Evolutionary conservation across 306 rosid genomes (phyloP), one percentile per base, ranked within the genome.

Genomic region (Phaseolus lunatus): DNA sequence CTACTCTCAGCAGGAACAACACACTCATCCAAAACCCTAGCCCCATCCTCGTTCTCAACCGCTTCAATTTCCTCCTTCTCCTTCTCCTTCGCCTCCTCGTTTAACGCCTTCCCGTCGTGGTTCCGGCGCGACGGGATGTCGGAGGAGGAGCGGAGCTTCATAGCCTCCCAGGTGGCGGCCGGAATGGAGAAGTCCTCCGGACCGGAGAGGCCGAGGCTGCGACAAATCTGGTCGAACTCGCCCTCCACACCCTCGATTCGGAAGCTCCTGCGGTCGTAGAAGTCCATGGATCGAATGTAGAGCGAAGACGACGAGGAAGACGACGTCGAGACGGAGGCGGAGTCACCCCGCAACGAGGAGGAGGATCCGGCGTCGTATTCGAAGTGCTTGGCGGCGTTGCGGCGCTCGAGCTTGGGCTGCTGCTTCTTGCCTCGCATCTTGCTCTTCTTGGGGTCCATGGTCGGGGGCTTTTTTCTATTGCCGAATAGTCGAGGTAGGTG

Each of bases 181-280:
- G 97, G 87, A 16, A 94, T 94, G 0, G 81, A 70, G 70, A 94
- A 92, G 63, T 92, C 98, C 9, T 94, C 98, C 1, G 93, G 91
- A 13, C 98, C 96, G 9, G 84, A 75, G 0, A 94, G 81, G 29
- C 97, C 98, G 45, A 92, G 76, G 7, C 75, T 74, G 79, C 58
- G 70, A 82, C 85, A 91, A 23, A 92, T 80, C 44, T 57, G 49
- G 37, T 92, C 92, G 26, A 94, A 26, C 49, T 94, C 97, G 47
- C 94, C 98, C 11, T 88, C 96, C 0, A 63, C 78, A 9, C 98
- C 98, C 64, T 89, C 90, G 23, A 94, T 75, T 15, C 98, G 80
- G 82, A 94, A 90, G 89, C 96, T 90, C 20, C 84, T 89, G 22
- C 82, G 82, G 27, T 88, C 90, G 20, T 82, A 20, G 10, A 87